Conservation (phyloP, 2,329 filamentous ascomycete species). For the Colletotrichum magnum region DNA sequence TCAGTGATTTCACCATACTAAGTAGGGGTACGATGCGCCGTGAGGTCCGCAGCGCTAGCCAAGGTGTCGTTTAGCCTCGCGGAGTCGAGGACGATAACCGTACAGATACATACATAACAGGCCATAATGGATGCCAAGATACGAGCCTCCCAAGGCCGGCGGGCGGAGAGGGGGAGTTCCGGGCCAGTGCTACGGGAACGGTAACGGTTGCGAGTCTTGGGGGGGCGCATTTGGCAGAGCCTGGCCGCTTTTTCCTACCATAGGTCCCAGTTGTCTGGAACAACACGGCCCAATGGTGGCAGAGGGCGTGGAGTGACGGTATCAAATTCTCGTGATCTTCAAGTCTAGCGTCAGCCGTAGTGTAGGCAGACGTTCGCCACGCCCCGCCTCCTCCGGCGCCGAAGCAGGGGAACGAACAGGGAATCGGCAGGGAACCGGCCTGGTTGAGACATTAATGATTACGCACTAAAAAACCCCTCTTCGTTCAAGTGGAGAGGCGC, state of each 20-base stretch:
- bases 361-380: slow-evolving; percentile 15
- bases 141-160: not conserved
- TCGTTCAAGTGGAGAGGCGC: not conserved
- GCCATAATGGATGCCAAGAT: not conserved
- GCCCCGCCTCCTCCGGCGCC: slow-evolving; percentile 10
- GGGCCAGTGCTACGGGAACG: not conserved
- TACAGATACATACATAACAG: too few relatives aligned
- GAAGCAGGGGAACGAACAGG: slow-evolving; percentile 17
- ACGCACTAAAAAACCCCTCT: not conserved
- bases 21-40: slow-evolving; percentile 9
- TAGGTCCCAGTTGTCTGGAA: slow-evolving; percentile 5
- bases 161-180: slow-evolving; percentile 2
- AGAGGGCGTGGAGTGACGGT: slow-evolving; percentile 11
- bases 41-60: not conserved
- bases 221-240: not conserved
- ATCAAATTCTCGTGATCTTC: slow-evolving; percentile 26
- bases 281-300: slow-evolving; percentile 6
- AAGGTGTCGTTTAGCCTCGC: not conserved
- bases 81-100: not conserved
- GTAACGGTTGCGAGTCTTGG: slow-evolving; percentile 1
- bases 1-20: not conserved
- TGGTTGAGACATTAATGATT: slow-evolving; percentile 10
- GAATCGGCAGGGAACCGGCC: slow-evolving; percentile 11
- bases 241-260: not conserved
- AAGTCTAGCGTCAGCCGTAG: slow-evolving; percentile 12